phyloP scores from a whole-genome alignment of 352 stramenopile genomes.

The Phytophthora constricta region DNA sequence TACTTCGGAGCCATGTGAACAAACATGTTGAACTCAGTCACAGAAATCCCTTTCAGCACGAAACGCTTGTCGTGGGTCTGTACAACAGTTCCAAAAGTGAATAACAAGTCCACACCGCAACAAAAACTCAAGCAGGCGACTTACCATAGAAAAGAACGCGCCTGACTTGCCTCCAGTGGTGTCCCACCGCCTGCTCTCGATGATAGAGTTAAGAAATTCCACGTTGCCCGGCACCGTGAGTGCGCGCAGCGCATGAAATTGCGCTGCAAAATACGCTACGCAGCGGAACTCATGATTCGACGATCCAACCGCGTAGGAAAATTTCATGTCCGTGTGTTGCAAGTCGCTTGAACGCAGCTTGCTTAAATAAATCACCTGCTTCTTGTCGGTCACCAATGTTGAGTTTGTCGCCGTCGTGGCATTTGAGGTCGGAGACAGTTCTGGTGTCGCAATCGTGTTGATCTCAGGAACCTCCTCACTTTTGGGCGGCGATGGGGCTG shows the following conservation, averaged over 20 bases:
- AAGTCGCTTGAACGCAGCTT: conserved; percentile 73
- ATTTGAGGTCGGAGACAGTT: conserved; percentile 5
- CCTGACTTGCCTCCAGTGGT: conserved; percentile 85
- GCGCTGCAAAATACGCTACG: conserved; percentile 81
- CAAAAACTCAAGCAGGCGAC: conserved; percentile 10
- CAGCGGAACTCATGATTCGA: conserved; percentile 72
- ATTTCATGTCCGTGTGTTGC: conserved; percentile 85
- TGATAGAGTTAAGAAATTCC: conserved; percentile 85
- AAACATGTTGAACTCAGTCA: conserved; percentile 92
- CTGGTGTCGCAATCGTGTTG: not conserved
- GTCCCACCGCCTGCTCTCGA: conserved; percentile 78
- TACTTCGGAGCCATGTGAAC: conserved; percentile 89
- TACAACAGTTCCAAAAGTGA: conserved; percentile 11
- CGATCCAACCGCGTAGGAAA: conserved; percentile 57
- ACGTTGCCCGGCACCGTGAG: conserved; percentile 72
- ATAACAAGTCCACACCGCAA: not conserved
- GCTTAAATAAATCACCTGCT: conserved; percentile 64
- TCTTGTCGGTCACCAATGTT: conserved; percentile 41
- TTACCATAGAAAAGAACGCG: conserved; percentile 87
- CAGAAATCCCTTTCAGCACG: conserved; percentile 85
- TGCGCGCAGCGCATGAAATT: conserved; percentile 83
- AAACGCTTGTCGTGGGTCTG: conserved; percentile 87
- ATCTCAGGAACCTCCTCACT: conserved; percentile 24
- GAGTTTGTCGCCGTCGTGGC: conserved; percentile 14
- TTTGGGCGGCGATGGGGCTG: conserved; percentile 20